A percentile compares a stretch with the other conserved stretches of the same genome.
These are phyloP conservation scores for Herpetospermum pedunculosum DNA, from an alignment of 306 rosid genomes.

Conservation along the genomic window DNA sequence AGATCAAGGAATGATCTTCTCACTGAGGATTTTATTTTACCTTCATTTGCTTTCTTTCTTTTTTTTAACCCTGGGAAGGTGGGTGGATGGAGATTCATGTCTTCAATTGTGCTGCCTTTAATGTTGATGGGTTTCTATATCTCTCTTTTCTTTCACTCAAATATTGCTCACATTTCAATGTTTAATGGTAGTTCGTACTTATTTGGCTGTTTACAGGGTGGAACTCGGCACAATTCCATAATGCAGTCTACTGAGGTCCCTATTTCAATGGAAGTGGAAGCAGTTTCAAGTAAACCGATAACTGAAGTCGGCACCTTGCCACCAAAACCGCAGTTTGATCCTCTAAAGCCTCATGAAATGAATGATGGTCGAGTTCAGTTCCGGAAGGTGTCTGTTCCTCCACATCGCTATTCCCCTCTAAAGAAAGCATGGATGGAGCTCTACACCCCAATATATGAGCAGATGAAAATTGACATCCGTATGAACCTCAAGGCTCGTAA, in stretches of 20 bases:
- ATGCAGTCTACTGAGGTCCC: conserved; percentile 34
- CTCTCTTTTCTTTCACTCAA: not conserved
- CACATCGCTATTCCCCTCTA: conserved; percentile 70
- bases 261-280: conserved; percentile 11
- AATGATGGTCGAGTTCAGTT: conserved; percentile 74
- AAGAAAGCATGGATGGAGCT: conserved; percentile 84
- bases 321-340: conserved; percentile 54
- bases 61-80: not conserved
- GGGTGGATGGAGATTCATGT: not conserved
- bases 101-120: not conserved
- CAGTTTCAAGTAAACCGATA: conserved; percentile 17
- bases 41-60: not conserved
- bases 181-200: not conserved
- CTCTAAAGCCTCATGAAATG: conserved; percentile 84
- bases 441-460: conserved; percentile 63
- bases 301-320: conserved; percentile 26
- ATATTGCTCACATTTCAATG: not conserved
- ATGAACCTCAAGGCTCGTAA: conserved; percentile 81
- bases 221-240: not conserved
- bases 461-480: conserved; percentile 76
- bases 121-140: not conserved
- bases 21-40: not conserved
- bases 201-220: not conserved
- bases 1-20: not conserved
- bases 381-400: conserved; percentile 68